These are phyloP conservation scores for Pythium coloratum DNA, from an alignment of 352 stramenopile species.

Conservation along the genomic window DNA sequence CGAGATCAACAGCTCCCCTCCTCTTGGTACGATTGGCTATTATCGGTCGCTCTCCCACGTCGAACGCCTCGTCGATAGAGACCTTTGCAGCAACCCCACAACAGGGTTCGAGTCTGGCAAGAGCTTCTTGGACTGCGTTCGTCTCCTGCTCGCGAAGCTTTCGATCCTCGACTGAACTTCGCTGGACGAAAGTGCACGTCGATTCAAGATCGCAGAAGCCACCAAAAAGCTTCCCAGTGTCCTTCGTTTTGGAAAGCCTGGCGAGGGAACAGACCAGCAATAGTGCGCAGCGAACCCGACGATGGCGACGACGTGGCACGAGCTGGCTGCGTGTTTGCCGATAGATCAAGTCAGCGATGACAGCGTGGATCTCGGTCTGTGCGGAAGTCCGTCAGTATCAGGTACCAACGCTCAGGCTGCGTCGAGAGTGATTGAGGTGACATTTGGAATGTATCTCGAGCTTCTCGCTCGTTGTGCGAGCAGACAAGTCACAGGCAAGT, in stretches of 20 bases:
- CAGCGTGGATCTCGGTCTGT: slow-evolving; percentile 49
- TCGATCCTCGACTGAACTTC: slow-evolving; percentile 78
- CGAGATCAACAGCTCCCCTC: slow-evolving; percentile 66
- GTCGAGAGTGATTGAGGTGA: slow-evolving; percentile 26
- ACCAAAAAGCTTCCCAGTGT: slow-evolving; percentile 43
- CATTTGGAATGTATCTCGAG: slow-evolving; percentile 39
- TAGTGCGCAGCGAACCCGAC: slow-evolving; percentile 31
- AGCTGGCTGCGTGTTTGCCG: slow-evolving; percentile 12
- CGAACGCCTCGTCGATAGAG: slow-evolving; percentile 34
- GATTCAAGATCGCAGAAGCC: slow-evolving; percentile 56
- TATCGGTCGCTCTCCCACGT: slow-evolving; percentile 56
- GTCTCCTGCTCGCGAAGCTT: slow-evolving; percentile 71
- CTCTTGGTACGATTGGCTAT: slow-evolving; percentile 63
- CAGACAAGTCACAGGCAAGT: slow-evolving; percentile 12
- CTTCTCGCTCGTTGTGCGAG: background rate
- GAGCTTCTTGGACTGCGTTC: slow-evolving; percentile 68
- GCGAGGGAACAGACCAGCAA: background rate
- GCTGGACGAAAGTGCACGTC: slow-evolving; percentile 51
- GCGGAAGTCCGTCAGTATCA: slow-evolving; percentile 24
- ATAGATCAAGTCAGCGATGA: slow-evolving; percentile 40
- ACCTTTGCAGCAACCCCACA: slow-evolving; percentile 28
- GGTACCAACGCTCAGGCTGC: slow-evolving; percentile 19
- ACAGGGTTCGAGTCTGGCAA: slow-evolving; percentile 43
- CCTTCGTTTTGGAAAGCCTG: slow-evolving; percentile 44
- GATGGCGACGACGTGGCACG: slow-evolving; percentile 40